Evolutionary conservation across 805 yeast genomes (phyloP).

Genomic region (Spathaspora passalidarum): DNA sequence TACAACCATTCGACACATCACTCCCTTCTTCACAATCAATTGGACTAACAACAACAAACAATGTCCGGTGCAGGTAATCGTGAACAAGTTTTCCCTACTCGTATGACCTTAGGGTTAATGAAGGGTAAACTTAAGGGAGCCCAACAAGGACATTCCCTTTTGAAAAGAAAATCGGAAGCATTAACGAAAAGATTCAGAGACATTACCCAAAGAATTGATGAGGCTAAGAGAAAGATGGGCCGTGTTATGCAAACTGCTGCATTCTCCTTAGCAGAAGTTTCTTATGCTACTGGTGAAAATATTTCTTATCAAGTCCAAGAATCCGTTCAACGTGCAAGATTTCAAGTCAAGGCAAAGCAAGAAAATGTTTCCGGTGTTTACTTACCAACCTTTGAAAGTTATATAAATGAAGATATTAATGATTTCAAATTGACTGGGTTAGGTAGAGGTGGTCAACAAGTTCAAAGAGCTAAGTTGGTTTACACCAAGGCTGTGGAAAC

Average conservation of each 20-base stretch:
- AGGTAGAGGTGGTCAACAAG: slow-evolving; percentile 98
- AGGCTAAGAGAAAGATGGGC: slow-evolving; percentile 96
- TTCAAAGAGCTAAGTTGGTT: slow-evolving; percentile 88
- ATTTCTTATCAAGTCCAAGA: slow-evolving; percentile 95
- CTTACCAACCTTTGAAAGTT: slow-evolving; percentile 88
- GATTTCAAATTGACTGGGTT: slow-evolving; percentile 96
- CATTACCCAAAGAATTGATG: slow-evolving; percentile 90
- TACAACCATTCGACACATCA: background rate
- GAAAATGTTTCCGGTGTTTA: slow-evolving; percentile 96
- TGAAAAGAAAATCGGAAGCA: slow-evolving; percentile 96
- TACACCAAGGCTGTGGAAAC: slow-evolving; percentile 97
- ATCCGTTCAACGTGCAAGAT: slow-evolving; percentile 85
- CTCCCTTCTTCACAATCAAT: background rate
- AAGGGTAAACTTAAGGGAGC: slow-evolving; percentile 96
- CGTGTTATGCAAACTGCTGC: slow-evolving; percentile 98
- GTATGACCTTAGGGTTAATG: slow-evolving; percentile 96
- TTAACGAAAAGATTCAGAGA: slow-evolving; percentile 95
- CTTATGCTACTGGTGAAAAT: slow-evolving; percentile 96
- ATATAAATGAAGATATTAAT: slow-evolving; percentile 77
- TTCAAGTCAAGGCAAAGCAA: slow-evolving; percentile 86
- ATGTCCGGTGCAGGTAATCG: slow-evolving; percentile 76
- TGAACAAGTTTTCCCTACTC: slow-evolving; percentile 96
- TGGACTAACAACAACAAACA: background rate
- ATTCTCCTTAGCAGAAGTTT: slow-evolving; percentile 93
- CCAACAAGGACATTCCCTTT: slow-evolving; percentile 88